These are phyloP conservation scores for Cercophora scortea DNA, from an alignment of 495 filamentous ascomycete genomes.

Conservation along the genomic window DNA sequence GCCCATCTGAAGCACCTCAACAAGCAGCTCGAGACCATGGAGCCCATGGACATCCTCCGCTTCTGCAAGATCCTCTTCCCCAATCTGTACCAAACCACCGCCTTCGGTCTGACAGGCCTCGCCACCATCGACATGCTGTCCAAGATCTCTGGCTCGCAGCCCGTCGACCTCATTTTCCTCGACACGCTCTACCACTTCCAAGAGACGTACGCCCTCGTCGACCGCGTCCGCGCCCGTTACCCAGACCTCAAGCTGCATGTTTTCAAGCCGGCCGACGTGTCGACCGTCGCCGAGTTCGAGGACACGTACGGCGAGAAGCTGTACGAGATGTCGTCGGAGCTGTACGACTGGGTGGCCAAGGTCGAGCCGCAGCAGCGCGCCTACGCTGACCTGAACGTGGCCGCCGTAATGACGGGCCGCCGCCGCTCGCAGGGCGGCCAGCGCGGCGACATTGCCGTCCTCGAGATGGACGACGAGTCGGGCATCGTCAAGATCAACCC, in stretches of 20 bases:
- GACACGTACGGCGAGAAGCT: constrained; percentile 71
- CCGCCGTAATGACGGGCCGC: constrained; percentile 90
- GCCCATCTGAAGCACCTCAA: constrained; percentile 87
- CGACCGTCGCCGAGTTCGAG: constrained; percentile 69
- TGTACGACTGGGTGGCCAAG: constrained; percentile 96
- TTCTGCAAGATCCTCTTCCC: constrained; percentile 91
- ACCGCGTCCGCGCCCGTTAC: constrained; percentile 68
- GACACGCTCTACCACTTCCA: constrained; percentile 94
- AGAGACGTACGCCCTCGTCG: constrained; percentile 79
- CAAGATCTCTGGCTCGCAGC: constrained; percentile 56
- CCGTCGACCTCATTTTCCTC: constrained; percentile 91
- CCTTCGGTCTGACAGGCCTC: constrained; percentile 89
- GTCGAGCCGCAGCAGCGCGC: constrained; percentile 93
- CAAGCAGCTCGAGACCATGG: constrained; percentile 72
- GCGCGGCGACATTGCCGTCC: constrained; percentile 77
- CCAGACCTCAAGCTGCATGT: constrained; percentile 72
- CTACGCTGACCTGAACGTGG: constrained; percentile 80
- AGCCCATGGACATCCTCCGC: constrained; percentile 70
- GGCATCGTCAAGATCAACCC: constrained; percentile 97
- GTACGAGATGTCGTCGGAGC: constrained; percentile 78
- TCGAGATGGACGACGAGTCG: constrained; percentile 80
- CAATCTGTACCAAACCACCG: constrained; percentile 91
- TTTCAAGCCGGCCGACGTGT: constrained; percentile 72
- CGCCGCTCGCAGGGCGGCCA: constrained; percentile 89
- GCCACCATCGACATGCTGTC: constrained; percentile 94